Percentiles rank a stretch among this genome's conserved stretches.
Evolutionary conservation across 1,284 basidiomycete genomes (phyloP).

Genomic region (Crucibulum parvulum): DNA sequence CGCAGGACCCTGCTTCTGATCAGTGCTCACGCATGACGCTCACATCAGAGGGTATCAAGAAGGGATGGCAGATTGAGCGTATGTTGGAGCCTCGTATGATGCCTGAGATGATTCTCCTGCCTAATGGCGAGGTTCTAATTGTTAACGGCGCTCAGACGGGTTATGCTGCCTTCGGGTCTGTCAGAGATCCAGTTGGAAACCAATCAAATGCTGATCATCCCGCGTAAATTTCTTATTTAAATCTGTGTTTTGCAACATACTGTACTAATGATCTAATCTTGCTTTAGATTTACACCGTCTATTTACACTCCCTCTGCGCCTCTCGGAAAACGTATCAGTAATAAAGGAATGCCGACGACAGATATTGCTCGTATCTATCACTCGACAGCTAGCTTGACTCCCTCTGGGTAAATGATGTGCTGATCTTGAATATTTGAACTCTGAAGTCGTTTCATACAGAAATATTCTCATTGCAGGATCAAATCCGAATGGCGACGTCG

Average conservation of each 20-base stretch:
- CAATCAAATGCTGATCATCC: slow-evolving; percentile 54
- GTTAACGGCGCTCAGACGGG: slow-evolving; percentile 53
- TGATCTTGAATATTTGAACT: background rate
- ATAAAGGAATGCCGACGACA: slow-evolving; percentile 50
- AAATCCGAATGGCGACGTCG: slow-evolving; percentile 49
- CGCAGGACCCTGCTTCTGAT: slow-evolving; percentile 47
- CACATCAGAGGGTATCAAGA: slow-evolving; percentile 41
- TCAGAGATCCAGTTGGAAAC: slow-evolving; percentile 38
- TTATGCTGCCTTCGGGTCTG: slow-evolving; percentile 54
- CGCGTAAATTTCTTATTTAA: background rate
- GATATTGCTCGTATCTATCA: slow-evolving; percentile 53
- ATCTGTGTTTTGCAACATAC: background rate
- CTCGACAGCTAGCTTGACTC: slow-evolving; percentile 46
- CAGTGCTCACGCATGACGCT: slow-evolving; percentile 50
- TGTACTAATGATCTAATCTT: background rate
- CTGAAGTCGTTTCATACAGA: slow-evolving; percentile 11
- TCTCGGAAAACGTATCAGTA: slow-evolving; percentile 52
- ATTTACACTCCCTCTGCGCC: slow-evolving; percentile 56
- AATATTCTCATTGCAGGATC: slow-evolving; percentile 56
- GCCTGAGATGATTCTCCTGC: slow-evolving; percentile 56
- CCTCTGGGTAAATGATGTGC: slow-evolving; percentile 33
- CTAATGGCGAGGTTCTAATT: slow-evolving; percentile 58
- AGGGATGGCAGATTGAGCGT: slow-evolving; percentile 44
- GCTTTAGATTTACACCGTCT: slow-evolving; percentile 46
- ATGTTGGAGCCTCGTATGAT: slow-evolving; percentile 49